These are phyloP conservation scores for Discostella stelligera DNA, from an alignment of 352 stramenopile genomes.

Conservation along the genomic window DNA sequence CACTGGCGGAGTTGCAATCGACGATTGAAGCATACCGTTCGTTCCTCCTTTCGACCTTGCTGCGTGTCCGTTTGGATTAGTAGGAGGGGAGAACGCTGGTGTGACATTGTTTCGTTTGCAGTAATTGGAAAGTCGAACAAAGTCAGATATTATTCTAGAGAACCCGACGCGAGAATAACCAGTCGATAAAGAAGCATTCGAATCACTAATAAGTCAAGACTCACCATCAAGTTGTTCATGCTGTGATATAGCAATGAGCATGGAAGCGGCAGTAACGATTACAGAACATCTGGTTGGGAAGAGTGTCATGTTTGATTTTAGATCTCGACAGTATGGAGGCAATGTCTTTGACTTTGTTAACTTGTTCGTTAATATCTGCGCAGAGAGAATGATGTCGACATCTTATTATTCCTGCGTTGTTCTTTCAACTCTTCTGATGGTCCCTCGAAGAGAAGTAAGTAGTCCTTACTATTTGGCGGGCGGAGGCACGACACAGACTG, in stretches of 20 bases:
- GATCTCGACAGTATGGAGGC: not conserved
- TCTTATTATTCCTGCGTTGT: too few species aligned
- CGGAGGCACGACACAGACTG: too few species aligned
- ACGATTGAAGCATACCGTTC: not conserved
- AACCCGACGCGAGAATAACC: not conserved
- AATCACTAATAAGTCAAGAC: not conserved
- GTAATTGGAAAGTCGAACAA: not conserved
- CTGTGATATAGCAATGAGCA: not conserved
- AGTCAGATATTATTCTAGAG: not conserved
- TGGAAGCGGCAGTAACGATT: not conserved
- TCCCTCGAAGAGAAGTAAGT: too few species aligned
- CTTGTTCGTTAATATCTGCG: too few species aligned
- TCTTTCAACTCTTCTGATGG: too few species aligned
- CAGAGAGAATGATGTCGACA: too few species aligned
- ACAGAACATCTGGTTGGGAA: not conserved
- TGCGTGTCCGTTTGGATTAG: not conserved
- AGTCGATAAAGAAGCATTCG: too few species aligned
- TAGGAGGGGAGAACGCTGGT: not conserved
- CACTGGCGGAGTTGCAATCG: not conserved
- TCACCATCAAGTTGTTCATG: conserved; percentile 13
- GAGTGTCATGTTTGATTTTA: not conserved
- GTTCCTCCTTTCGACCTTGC: not conserved
- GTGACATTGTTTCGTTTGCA: not conserved
- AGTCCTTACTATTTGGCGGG: too few species aligned
- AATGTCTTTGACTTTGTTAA: not conserved